Conservation (phyloP, 208 protist species). For the Trypanosoma scelopori region DNA sequence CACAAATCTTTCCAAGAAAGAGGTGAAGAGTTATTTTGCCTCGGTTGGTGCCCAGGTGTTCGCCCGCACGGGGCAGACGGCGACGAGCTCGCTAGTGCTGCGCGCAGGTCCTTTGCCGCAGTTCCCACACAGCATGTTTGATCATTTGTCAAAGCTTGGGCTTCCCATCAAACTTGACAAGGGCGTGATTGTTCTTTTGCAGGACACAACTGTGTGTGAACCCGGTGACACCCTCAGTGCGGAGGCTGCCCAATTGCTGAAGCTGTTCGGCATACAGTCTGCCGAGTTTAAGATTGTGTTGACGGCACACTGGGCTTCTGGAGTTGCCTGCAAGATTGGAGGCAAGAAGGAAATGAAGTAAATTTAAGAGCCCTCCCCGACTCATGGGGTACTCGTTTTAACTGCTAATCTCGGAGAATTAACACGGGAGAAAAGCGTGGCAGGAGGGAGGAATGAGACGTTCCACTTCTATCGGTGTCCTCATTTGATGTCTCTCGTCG, state of each 20-base stretch:
- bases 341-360: conserved; percentile 5
- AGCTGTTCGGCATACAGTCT: conserved; percentile 81
- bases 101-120: conserved; percentile 74
- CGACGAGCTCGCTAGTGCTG: conserved; percentile 71
- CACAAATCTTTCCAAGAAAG: conserved; percentile 87
- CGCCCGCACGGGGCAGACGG: conserved; percentile 79
- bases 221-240: conserved; percentile 87
- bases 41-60: conserved; percentile 76
- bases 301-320: conserved; percentile 87
- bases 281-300: conserved; percentile 85
- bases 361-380: no score
- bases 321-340: conserved; percentile 75
- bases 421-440: background rate
- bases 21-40: conserved; percentile 91
- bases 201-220: conserved; percentile 90
- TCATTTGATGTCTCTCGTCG: background rate
- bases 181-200: conserved; percentile 86
- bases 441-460: conserved; percentile 1
- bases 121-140: conserved; percentile 94
- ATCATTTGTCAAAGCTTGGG: conserved; percentile 89
- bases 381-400: no score
- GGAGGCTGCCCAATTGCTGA: conserved; percentile 89
- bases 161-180: conserved; percentile 91
- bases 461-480: background rate
- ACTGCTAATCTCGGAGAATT: no score